Evolutionary conservation across 176 grass and related monocot genomes (phyloP).

Genomic region (Saccharum spontaneum): DNA sequence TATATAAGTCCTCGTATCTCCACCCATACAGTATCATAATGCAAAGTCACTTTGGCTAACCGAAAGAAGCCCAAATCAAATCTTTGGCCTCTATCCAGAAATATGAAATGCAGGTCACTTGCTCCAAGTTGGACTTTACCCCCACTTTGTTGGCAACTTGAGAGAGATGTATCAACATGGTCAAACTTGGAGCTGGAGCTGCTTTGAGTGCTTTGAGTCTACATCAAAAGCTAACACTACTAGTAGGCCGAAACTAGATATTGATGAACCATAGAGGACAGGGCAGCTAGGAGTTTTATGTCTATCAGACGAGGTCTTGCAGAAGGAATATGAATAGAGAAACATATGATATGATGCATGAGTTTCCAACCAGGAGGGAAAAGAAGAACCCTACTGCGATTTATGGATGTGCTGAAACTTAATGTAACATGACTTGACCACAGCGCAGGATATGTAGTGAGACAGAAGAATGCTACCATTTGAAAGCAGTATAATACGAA

Average conservation of each 20-base stretch:
- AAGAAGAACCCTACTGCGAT: not conserved
- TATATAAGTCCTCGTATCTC: not conserved
- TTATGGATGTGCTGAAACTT: not conserved
- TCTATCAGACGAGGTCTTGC: not conserved
- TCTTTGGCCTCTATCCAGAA: not conserved
- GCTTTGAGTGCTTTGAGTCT: not conserved
- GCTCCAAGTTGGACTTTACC: not conserved
- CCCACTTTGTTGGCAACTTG: conserved; percentile 7
- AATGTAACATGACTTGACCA: not conserved
- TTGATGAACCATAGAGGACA: not conserved
- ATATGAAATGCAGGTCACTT: not conserved
- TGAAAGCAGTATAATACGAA: not conserved
- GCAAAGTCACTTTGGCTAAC: conserved; percentile 25
- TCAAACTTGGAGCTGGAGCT: conserved; percentile 6
- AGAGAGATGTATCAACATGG: not conserved
- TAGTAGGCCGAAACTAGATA: not conserved
- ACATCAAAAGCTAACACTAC: not conserved
- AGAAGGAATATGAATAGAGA: not conserved
- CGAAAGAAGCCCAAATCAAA: not conserved
- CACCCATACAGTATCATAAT: not conserved
- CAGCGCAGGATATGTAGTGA: not conserved
- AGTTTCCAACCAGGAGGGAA: not conserved
- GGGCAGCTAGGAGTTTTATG: not conserved
- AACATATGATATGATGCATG: not conserved
- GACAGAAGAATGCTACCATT: not conserved